These are phyloP conservation scores for Nemania sp. DNA, from an alignment of 2,329 filamentous ascomycete genomes.

Conservation along the genomic window DNA sequence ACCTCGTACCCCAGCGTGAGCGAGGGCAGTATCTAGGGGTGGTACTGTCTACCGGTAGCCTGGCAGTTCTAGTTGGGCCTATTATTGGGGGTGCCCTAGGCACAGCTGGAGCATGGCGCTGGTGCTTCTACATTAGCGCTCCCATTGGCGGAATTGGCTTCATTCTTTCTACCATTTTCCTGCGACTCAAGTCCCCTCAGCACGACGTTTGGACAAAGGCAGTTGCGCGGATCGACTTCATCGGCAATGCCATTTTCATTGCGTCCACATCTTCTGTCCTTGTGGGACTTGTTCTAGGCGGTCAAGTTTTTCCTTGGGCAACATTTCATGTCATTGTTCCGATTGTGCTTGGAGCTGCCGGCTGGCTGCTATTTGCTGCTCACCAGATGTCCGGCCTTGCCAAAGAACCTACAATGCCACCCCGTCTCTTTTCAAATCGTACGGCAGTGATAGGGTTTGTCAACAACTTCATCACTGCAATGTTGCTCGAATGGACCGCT, in stretches of 20 bases:
- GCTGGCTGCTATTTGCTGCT: background rate
- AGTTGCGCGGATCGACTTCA: background rate
- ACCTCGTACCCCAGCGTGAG: conserved; percentile 60
- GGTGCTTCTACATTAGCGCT: conserved; percentile 55
- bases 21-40: conserved; percentile 56
- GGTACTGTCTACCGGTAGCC: conserved; percentile 2
- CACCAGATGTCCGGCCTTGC: background rate
- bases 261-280: conserved; percentile 35
- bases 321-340: conserved; percentile 22
- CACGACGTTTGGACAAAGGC: background rate
- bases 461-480: background rate
- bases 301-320: conserved; percentile 17
- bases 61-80: conserved; percentile 45
- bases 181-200: background rate
- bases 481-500: background rate
- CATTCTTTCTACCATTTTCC: background rate
- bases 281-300: conserved; percentile 20
- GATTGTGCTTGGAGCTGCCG: conserved; percentile 16
- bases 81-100: conserved; percentile 42
- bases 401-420: conserved; percentile 50
- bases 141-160: conserved; percentile 45
- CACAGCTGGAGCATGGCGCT: conserved; percentile 41
- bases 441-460: conserved; percentile 6
- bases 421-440: conserved; percentile 9
- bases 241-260: conserved; percentile 37